phyloP scores from a whole-genome alignment of 202 grass and related monocot genomes.

The Eragrostis tef region DNA sequence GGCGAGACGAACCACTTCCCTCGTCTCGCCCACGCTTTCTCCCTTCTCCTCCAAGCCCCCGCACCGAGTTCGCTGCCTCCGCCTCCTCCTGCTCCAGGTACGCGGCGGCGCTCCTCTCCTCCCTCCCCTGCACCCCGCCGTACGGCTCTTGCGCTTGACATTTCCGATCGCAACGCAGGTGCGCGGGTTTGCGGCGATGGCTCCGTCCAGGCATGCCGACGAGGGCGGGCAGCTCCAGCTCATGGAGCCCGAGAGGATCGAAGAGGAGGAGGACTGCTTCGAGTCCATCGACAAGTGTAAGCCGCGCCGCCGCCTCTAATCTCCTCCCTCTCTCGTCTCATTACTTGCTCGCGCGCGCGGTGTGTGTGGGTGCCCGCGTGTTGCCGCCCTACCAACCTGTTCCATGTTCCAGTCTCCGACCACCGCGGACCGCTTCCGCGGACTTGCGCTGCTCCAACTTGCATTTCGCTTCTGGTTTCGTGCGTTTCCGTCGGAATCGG shows the following conservation, averaged over 20 bases:
- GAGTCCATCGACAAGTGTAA: constrained; percentile 92
- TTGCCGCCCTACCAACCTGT: background rate
- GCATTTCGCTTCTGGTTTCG: background rate
- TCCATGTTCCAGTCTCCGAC: background rate
- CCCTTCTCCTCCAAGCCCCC: constrained; percentile 3
- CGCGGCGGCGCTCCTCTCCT: background rate
- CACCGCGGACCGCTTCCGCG: background rate
- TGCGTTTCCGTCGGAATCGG: background rate
- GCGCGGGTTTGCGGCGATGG: constrained; percentile 35
- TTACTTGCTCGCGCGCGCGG: background rate
- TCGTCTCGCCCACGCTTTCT: background rate
- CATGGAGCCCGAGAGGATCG: constrained; percentile 64
- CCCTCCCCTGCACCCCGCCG: background rate
- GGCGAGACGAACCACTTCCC: background rate
- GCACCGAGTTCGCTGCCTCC: background rate
- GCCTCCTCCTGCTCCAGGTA: background rate
- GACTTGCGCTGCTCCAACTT: background rate
- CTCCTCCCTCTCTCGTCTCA: background rate
- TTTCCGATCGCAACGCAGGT: constrained; percentile 15
- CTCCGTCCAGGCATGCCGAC: constrained; percentile 68
- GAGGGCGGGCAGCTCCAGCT: constrained; percentile 85
- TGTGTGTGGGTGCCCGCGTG: background rate
- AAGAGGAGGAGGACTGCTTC: constrained; percentile 89
- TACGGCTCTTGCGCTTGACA: background rate
- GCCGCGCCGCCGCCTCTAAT: background rate